These are phyloP conservation scores for Xylaria scruposa DNA, from an alignment of 495 filamentous ascomycete genomes.

Conservation along the genomic window DNA sequence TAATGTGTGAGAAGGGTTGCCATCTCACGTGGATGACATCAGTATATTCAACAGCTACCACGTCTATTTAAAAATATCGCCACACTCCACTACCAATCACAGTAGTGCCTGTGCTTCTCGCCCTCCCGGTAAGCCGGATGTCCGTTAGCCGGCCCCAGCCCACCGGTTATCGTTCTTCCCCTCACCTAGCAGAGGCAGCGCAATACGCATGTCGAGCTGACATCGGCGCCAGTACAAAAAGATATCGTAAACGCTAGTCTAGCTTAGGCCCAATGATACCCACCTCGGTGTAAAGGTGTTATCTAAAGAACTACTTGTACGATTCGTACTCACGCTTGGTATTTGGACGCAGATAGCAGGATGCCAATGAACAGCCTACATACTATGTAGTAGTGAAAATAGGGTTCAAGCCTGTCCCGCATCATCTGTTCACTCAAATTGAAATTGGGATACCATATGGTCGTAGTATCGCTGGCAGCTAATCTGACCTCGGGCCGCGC, in stretches of 20 bases:
- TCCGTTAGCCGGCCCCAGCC: conserved; percentile 12
- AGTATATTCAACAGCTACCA: neutral
- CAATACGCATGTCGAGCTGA: neutral
- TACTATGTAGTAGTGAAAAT: neutral
- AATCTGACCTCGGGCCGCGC: too few species aligned
- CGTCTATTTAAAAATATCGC: conserved; percentile 3
- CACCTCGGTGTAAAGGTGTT: too few species aligned
- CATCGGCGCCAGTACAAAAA: neutral
- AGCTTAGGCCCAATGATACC: too few species aligned
- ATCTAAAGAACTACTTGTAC: too few species aligned
- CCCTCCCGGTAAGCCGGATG: conserved; percentile 15
- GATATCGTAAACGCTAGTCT: neutral
- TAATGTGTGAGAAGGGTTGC: neutral
- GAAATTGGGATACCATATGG: neutral
- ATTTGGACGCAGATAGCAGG: too few species aligned
- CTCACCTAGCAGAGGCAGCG: neutral
- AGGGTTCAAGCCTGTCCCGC: neutral
- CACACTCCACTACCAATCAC: conserved; percentile 15
- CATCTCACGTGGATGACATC: neutral
- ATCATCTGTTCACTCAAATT: neutral
- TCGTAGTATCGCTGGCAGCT: neutral
- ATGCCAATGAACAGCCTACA: too few species aligned
- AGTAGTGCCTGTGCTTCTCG: neutral
- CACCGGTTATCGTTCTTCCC: neutral
- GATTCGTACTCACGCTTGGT: too few species aligned